Evolutionary conservation across 768 basidiomycete genomes (phyloP), one percentile per base, ranked within the genome.

Genomic region (Tylopilus intermedius): DNA sequence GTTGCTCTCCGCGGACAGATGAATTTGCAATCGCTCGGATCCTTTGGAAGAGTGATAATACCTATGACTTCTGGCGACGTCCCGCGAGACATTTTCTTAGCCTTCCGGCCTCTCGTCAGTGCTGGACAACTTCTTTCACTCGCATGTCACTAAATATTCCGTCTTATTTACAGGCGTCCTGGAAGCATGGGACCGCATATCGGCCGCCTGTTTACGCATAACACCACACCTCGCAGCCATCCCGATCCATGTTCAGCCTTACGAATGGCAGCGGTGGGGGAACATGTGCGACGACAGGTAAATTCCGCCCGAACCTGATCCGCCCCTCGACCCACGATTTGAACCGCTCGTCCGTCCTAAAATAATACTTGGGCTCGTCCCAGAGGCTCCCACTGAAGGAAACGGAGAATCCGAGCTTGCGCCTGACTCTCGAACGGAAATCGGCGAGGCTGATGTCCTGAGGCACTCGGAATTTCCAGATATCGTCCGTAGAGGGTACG

Each of bases 401-500:
- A 33, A 72, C 66, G 8, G 55, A 46, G 45, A 74, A 72, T 11
- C 69, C 73, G n/a, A 74, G 58, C 61, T 74, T 74, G 22, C 51
- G 59, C 33, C 58, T 56, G 30, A 74, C 72, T 47, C 46, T 65
- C 21, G 62, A 62, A 4, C 63, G 62, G 53, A 74, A 71, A 37
- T 53, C 56, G n/a, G 48, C 55, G 38, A 74, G 67, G 39, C 47
- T 51, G 49, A 67, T 58, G 49, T 63, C 56, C 44, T 64, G 64
- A 18, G 72, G 63, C 21, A 73, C 70, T 39, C 65, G 65, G 43
- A 74, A 53, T 57, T 60, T 69, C 74, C 73, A 74, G 49, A 72
- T 64, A 53, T 74, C 74, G 53, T 74, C 68, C 33, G 67, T 73
- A 35, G 64, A 62, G 33, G 72, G 72, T 8, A 74, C 71, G 41